Conservation (phyloP, 768 basidiomycete genomes). For the Boletus barrowsii region DNA sequence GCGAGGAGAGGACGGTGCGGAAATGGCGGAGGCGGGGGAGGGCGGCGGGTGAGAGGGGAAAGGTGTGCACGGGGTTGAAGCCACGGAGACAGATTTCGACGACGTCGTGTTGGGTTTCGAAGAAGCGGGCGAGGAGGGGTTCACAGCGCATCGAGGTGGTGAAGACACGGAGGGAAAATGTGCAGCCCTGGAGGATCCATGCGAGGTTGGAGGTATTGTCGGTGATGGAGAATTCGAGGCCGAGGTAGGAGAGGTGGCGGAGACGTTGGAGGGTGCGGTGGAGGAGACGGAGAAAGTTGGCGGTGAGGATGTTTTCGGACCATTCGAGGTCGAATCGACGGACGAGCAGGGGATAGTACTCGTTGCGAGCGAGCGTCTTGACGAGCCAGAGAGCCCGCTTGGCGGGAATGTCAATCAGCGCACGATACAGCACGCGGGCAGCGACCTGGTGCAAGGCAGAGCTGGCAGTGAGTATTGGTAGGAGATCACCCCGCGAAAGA, state of each 20-base stretch:
- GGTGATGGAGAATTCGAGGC: constrained; percentile 45
- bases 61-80: constrained; percentile 37
- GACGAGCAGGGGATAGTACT: constrained; percentile 40
- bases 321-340: constrained; percentile 47
- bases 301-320: constrained; percentile 35
- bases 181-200: constrained; percentile 48
- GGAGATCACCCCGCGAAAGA: constrained; percentile 27
- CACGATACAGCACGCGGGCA: constrained; percentile 35
- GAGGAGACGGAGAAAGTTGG: constrained; percentile 51
- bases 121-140: constrained; percentile 44
- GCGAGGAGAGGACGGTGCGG: constrained; percentile 53
- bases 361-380: constrained; percentile 37
- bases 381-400: constrained; percentile 36
- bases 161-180: constrained; percentile 46
- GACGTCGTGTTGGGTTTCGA: constrained; percentile 48
- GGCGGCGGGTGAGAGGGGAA: constrained; percentile 36
- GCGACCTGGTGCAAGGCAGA: constrained; percentile 27
- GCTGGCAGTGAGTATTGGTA: constrained; percentile 22
- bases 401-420: constrained; percentile 35
- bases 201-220: constrained; percentile 36
- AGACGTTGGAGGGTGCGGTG: constrained; percentile 41
- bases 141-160: constrained; percentile 58
- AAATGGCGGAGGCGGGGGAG: constrained; percentile 49
- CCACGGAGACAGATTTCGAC: constrained; percentile 56
- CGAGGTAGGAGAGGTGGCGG: constrained; percentile 38